phyloP scores from a whole-genome alignment of 208 protist species.

The Trypanosoma cruzi region DNA sequence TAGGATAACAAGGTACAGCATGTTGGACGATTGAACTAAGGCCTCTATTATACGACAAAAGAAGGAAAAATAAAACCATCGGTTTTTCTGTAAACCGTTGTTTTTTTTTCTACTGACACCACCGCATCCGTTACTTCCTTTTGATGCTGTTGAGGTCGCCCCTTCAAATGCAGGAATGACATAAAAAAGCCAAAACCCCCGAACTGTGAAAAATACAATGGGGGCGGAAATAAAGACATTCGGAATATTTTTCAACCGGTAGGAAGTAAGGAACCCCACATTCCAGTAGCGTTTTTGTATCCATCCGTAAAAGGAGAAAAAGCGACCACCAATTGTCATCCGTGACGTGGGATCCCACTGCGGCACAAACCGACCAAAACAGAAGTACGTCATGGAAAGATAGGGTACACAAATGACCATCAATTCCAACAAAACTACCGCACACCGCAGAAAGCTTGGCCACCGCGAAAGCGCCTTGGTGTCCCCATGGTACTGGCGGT shows the following conservation, averaged over 20 bases:
- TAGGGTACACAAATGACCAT: constrained; percentile 49
- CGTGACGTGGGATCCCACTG: constrained; percentile 27
- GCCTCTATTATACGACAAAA: constrained; percentile 10
- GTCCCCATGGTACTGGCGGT: constrained; percentile 9
- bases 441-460: constrained; percentile 39
- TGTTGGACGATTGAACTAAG: constrained; percentile 53
- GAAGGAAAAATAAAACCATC: not conserved
- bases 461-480: constrained; percentile 24
- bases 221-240: constrained; percentile 73
- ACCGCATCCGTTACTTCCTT: not conserved
- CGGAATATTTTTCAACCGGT: constrained; percentile 55
- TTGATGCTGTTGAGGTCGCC: not conserved
- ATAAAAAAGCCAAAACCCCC: constrained; percentile 33
- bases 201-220: constrained; percentile 34
- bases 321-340: constrained; percentile 30
- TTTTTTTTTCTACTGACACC: not conserved
- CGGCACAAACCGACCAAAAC: constrained; percentile 50
- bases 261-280: constrained; percentile 63
- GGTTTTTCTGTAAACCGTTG: not conserved
- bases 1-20: constrained; percentile 48
- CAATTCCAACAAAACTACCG: constrained; percentile 43
- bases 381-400: constrained; percentile 56
- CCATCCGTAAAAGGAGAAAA: constrained; percentile 66
- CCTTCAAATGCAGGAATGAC: constrained; percentile 20
- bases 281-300: constrained; percentile 84